A percentile compares a stretch with the other conserved stretches of the same genome.
Evolutionary conservation across 73 alveolate genomes (phyloP).

Genomic region (Paramecium primaurelia): DNA sequence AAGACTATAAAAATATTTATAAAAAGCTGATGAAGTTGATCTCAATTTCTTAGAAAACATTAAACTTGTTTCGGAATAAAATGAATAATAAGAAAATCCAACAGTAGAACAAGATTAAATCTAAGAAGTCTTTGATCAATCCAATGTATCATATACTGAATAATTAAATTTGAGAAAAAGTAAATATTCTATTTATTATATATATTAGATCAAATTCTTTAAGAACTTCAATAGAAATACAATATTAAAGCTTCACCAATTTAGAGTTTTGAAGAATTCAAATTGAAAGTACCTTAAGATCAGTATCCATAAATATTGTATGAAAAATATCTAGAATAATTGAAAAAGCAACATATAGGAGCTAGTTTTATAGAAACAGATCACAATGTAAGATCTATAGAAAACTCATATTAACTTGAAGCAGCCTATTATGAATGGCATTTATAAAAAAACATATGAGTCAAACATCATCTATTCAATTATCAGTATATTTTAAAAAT

Average conservation of each 20-base stretch:
- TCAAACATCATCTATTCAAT: neutral
- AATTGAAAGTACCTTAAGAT: neutral
- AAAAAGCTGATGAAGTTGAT: slow-evolving; percentile 21
- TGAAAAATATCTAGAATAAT: neutral
- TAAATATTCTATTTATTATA: neutral
- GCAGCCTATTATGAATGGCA: slow-evolving; percentile 29
- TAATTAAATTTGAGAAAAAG: slow-evolving; percentile 1
- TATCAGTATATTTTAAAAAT: neutral
- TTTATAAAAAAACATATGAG: neutral
- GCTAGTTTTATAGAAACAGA: neutral
- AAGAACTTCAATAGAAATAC: neutral
- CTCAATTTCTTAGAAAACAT: neutral
- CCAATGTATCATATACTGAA: neutral
- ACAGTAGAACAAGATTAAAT: neutral
- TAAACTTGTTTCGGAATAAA: neutral
- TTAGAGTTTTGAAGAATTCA: neutral
- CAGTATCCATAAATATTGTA: slow-evolving; percentile 1
- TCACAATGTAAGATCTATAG: neutral
- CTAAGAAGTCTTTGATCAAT: neutral
- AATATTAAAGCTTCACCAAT: neutral
- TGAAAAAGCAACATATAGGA: neutral
- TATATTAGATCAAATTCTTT: neutral
- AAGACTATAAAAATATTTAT: neutral
- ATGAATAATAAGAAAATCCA: neutral
- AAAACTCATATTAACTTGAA: neutral